These are phyloP conservation scores for Haplosporangium sp. DNA, from an alignment of 371 early-diverging fungal genomes.

Conservation along the genomic window DNA sequence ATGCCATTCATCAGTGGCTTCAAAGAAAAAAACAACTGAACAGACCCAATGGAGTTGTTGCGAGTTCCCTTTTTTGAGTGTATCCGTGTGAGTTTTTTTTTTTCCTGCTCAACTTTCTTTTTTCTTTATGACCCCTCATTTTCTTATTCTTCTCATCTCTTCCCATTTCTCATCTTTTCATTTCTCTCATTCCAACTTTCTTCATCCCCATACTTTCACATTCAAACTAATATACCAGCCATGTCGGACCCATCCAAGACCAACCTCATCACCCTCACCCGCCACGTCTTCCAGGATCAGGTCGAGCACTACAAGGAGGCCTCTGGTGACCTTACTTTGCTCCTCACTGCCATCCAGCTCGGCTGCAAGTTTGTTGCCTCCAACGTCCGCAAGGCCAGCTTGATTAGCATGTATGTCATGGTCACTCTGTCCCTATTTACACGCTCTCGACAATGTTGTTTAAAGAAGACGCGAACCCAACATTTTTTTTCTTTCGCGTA, in stretches of 20 bases:
- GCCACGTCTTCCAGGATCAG: conserved; percentile 93
- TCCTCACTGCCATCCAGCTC: conserved; percentile 91
- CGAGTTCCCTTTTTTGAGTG: conserved; percentile 14
- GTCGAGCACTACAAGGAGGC: conserved; percentile 85
- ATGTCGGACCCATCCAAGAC: conserved; percentile 64
- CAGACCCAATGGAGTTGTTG: too few relatives aligned
- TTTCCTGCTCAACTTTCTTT: conserved; percentile 1
- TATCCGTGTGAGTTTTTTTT: conserved; percentile 19
- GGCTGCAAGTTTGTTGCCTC: conserved; percentile 98
- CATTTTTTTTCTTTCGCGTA: neutral
- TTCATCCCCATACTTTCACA: neutral
- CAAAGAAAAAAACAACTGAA: too few relatives aligned
- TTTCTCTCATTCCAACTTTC: conserved; percentile 1
- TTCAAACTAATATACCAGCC: neutral
- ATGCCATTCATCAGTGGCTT: too few relatives aligned
- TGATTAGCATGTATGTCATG: conserved; percentile 88
- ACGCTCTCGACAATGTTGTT: neutral
- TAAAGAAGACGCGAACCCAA: neutral
- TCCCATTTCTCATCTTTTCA: neutral
- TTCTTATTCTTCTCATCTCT: neutral
- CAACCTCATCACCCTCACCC: conserved; percentile 93
- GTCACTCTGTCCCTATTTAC: neutral
- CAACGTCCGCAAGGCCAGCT: conserved; percentile 95
- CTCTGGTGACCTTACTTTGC: conserved; percentile 93
- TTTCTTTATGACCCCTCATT: neutral